phyloP scores from a whole-genome alignment of 2,329 filamentous ascomycete species.

The Penicillium sumatraense region DNA sequence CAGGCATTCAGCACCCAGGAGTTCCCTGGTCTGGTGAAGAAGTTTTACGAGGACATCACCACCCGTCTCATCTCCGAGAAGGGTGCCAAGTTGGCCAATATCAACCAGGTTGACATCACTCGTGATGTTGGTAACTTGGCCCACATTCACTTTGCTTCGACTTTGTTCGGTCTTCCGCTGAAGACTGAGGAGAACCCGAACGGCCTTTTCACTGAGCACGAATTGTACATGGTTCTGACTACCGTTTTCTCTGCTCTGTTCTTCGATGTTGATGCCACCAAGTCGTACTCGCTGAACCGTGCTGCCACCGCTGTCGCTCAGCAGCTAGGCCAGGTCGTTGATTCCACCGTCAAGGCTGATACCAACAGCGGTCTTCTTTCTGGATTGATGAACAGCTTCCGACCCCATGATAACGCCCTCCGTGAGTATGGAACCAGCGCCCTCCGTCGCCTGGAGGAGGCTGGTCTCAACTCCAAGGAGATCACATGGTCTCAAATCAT shows the following conservation, averaged over 20 bases:
- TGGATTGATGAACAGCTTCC: constrained; percentile 52
- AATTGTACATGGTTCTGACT: constrained; percentile 64
- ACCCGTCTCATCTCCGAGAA: constrained; percentile 67
- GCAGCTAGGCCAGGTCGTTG: constrained; percentile 65
- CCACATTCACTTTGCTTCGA: constrained; percentile 60
- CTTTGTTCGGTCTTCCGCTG: constrained; percentile 59
- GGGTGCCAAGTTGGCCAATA: constrained; percentile 65
- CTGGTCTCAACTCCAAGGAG: constrained; percentile 65
- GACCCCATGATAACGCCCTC: constrained; percentile 60
- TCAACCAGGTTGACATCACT: constrained; percentile 72
- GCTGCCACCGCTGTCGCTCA: constrained; percentile 61
- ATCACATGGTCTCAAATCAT: constrained; percentile 74
- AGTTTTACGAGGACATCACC: constrained; percentile 69
- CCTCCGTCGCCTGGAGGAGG: constrained; percentile 67
- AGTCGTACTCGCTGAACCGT: constrained; percentile 67
- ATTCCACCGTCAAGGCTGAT: constrained; percentile 67
- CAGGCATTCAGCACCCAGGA: constrained; percentile 64
- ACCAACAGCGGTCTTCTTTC: constrained; percentile 62
- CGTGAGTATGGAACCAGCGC: constrained; percentile 68
- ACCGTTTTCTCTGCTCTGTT: constrained; percentile 70
- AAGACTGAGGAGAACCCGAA: constrained; percentile 57
- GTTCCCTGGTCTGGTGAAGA: constrained; percentile 66
- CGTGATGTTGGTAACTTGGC: constrained; percentile 61
- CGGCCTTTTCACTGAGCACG: constrained; percentile 61
- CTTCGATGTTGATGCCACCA: constrained; percentile 68